phyloP scores from a whole-genome alignment of 2,329 filamentous ascomycete species.

The Epichloe festucae region DNA sequence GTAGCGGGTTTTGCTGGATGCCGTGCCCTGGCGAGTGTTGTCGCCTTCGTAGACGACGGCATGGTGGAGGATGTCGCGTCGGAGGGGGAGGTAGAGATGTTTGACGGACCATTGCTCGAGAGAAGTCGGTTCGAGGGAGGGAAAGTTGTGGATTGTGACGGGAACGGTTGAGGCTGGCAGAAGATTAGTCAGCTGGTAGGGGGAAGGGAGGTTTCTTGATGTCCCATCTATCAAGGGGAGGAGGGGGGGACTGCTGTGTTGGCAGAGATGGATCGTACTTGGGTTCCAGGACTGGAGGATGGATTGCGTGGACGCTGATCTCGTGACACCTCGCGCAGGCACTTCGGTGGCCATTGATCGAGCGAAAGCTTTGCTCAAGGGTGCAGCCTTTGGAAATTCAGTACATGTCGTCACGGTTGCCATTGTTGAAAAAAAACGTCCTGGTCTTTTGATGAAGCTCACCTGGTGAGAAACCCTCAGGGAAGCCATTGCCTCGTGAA shows the following conservation, averaged over 20 bases:
- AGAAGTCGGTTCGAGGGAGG: slow-evolving; percentile 67
- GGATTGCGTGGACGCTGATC: slow-evolving; percentile 19
- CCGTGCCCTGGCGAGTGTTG: slow-evolving; percentile 74
- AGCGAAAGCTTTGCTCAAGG: slow-evolving; percentile 28
- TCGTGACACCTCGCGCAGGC: slow-evolving; percentile 24
- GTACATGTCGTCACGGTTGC: neutral
- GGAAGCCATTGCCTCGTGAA: slow-evolving; percentile 39
- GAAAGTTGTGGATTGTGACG: slow-evolving; percentile 82
- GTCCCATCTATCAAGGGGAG: neutral
- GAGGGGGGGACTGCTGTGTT: neutral
- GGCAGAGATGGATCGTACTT: slow-evolving; percentile 18
- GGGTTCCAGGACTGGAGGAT: slow-evolving; percentile 32
- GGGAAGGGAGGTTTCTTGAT: neutral
- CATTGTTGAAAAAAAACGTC: neutral
- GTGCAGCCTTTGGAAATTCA: slow-evolving; percentile 17
- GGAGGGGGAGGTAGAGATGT: slow-evolving; percentile 82
- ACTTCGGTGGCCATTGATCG: slow-evolving; percentile 45
- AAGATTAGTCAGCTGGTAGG: neutral
- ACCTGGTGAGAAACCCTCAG: slow-evolving; percentile 33
- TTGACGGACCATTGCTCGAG: slow-evolving; percentile 68
- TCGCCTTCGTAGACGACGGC: slow-evolving; percentile 91
- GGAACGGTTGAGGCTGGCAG: slow-evolving; percentile 49
- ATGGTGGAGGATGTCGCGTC: slow-evolving; percentile 83
- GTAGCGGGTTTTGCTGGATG: slow-evolving; percentile 64
- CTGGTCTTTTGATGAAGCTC: slow-evolving; percentile 1